Base-by-base conservation (phyloP, 1,284 basidiomycete species). In the Xanthoconium separans region DNA sequence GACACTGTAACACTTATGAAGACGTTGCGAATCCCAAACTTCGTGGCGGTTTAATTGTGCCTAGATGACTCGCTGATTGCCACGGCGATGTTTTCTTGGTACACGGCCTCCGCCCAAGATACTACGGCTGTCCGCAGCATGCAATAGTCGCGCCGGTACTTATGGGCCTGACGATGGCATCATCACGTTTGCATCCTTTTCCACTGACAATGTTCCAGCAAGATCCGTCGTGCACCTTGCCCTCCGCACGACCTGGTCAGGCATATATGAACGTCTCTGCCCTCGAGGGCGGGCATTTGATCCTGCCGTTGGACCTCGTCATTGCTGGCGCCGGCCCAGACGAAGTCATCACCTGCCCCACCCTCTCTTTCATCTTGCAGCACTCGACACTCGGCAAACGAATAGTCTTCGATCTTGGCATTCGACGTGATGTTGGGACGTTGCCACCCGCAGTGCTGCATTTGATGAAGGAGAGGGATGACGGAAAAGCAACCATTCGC, bases 331-430 rank as follows among this genome's bases (percentile, higher is more conserved):
- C 27, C 4, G 4, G 67, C 1, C 53, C 59, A 9, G 64, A 68
- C 4, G 64, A 62, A 20, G 50, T 65, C 13, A 57, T 63, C 6
- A 48, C 54, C 4, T 66, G 63, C 15, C 82, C 80, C 11, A 75
- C 77, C 4, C 73, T 83, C 44, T 69, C 75, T 4, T 84, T 83
- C 65, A 73, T 76, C 47, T 65, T 84, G 44, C 71, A 71, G 11
- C 79, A 83, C 57, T 77, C 78, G 15, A 58, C 58, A 16, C 73
- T 66, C 20, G 63, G 65, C 10, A 63, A 71, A 33, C 73, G 70
- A 39, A 61, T 83, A 51, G 62, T 83, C 13, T 82, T 84, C 55
- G 82, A 84, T 59, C 73, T 84, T 15, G 81, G 82, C 16, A 72
- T 78, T 20, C 74, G 78, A 29, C 73, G 73, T 37, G 77, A 83